Evolutionary conservation across 2,329 filamentous ascomycete genomes (phyloP), one percentile per base, ranked within the genome.

Genomic region (Beauveria brongniartii): DNA sequence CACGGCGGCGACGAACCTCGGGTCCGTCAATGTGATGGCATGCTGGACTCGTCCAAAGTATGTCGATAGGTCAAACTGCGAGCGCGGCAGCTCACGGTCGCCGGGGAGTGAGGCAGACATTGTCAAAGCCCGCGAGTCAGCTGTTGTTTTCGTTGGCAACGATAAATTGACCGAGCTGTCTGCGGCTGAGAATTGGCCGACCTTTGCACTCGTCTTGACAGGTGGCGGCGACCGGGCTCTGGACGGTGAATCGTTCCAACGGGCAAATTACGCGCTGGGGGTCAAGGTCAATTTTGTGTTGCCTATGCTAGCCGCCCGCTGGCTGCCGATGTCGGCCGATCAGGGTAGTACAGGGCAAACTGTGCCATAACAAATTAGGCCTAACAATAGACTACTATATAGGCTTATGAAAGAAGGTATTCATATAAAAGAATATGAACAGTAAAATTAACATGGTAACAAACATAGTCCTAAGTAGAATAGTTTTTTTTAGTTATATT

Each of bases 21-120:
- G 94, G 80, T 99, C 94, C 72, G 92, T 89, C 69, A 99, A 86
- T 69, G 92, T 87, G 63, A 90, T 88, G 20, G 92, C 87, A 78
- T 99, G 93, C 77, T 84, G 85, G 70, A 97, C 94, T 62, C 94
- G 87, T 66, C 94, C 94, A 90, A 90, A 94, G 78, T 99, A 99
- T 52, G 92, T 97, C 72, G 77, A 85, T 70, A 99, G 82, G 73
- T 99, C 91, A 83, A 95, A 93, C 75, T 92, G 91, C 59, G 94
- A 99, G 61, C 87, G 85, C 64, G 94, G 94, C 65, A 97, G 82
- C 74, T 96, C 91, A 74, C 93, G 89, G 69, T 77, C 77, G 63
- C 86, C 86, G 54, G 85, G 84, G 37, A 88, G 74, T 26, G 86
- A 87, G 62, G 85, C 79, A 61, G 86, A 88, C 86, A 89, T 88